Evolutionary conservation across 176 grass and related monocot genomes (phyloP), one percentile per base, ranked within the genome.

Genomic region (Calamus simplicifolius): DNA sequence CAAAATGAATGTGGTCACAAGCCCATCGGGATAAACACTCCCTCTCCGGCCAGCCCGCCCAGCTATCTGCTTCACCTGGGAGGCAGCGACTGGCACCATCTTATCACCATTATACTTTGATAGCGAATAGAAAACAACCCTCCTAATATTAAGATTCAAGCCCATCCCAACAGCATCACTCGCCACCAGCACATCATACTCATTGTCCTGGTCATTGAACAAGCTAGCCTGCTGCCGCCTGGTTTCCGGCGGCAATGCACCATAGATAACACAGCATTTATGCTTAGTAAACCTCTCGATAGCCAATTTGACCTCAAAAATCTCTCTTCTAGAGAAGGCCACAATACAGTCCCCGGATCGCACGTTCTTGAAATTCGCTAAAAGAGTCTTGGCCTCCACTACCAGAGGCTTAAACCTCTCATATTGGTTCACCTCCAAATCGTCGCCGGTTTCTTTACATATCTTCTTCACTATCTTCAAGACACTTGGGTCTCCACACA

Each of bases 21-120:
- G 88, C 10, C 92, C 92, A 69, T 97, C 87, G 6, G 92, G 92
- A 56, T 82, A 97, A 57, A 88, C 59, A 64, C 87, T 91, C 26
- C 92, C 92, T 73, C 92, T 88, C 48, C 87, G 86, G 25, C 92
- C 92, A 55, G 83, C 92, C 58, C 87, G 84, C 0, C 92, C 92
- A 56, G 92, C 87, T 57, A 97, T 97, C 75, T 97, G 92, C 62
- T 97, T 91, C 51, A 97, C 87, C 81, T 97, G 92, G 51, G 83
- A 90, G 21, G 92, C 71, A 51, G 83, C 67, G 61, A 97, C 87
- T 5, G 68, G 69, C 43, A 85, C 87, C 68, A 91, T 88, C 63
- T 73, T 91, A 43, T 97, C 87, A 50, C 92, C 92, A 57, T 97
- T 97, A 60, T 72, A 91, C 28, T 91, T 97, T 0, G 68, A 58